Base-by-base conservation (phyloP, 2,329 filamentous ascomycete genomes). In the Cladobotryum protrusum region DNA sequence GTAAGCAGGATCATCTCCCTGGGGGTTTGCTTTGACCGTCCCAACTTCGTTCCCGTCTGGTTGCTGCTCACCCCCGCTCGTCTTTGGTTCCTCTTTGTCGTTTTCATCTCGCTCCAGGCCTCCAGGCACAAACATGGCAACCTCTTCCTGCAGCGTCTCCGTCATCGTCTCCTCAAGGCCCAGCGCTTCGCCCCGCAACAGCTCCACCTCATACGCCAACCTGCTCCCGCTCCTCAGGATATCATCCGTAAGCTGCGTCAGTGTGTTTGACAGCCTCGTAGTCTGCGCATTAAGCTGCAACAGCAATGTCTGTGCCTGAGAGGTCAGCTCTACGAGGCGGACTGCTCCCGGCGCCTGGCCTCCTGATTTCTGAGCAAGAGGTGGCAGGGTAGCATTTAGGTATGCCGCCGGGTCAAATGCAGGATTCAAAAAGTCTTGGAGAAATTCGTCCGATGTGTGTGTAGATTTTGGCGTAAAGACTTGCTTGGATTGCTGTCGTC, bases 221-320 rank as follows among this genome's bases (percentile, higher is more conserved):
- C 92, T 80, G 56, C 88, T 89, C 20, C 91, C 89, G 61, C 89
- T 91, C 50, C 93, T 82, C 54, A 99, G 70, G 55, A 99, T 97
- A 58, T 97, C 93, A 67, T 99, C 92, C 11, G 93, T 96, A 52
- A 97, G 75, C 61, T 92, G 85, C 32, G 90, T 96, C 51, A 99
- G 77, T 42, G 84, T 87, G 48, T 78, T 83, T 13, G 90, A 89
- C 7, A 96, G 74, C 42, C 90, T 81, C 15, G 89, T 86, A 2
- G 90, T 95, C 65, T 96, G 89, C 8, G 89, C 86, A 63, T 88
- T 95, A 61, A 97, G 81, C 62, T 92, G 87, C 1, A 90, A 88
- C 43, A 96, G 77, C n/a, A 95, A 77, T 3, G 83, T 77, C 67
- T 96, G 91, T 1, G 91, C 86, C 63, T 90, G 87, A 0, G 83